Conservation (phyloP, 495 filamentous ascomycete genomes). For the Pseudevernia furfuracea region DNA sequence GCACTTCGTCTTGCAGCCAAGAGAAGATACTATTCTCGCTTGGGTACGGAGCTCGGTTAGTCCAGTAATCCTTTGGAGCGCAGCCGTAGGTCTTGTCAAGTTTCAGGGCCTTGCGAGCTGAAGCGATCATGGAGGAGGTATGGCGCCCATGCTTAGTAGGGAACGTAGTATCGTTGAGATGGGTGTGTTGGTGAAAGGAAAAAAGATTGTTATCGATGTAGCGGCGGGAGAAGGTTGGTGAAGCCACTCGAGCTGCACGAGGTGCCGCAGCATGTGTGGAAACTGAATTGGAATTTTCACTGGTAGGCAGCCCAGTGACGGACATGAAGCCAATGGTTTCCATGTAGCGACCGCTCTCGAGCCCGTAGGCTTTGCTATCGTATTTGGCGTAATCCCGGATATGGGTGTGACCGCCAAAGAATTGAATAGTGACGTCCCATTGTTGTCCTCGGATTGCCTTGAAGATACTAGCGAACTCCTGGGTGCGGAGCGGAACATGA, state of each 20-base stretch:
- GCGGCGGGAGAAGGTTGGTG: slow-evolving; percentile 57
- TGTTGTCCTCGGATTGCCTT: slow-evolving; percentile 68
- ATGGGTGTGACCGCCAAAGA: slow-evolving; percentile 89
- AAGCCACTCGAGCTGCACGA: slow-evolving; percentile 26
- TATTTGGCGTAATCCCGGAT: slow-evolving; percentile 78
- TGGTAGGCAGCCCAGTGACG: slow-evolving; percentile 57
- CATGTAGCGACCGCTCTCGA: slow-evolving; percentile 92
- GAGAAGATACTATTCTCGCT: slow-evolving; percentile 64
- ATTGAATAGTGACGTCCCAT: slow-evolving; percentile 78
- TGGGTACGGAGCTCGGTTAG: slow-evolving; percentile 67
- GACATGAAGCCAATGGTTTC: slow-evolving; percentile 97
- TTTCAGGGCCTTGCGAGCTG: slow-evolving; percentile 58
- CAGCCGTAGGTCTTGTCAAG: slow-evolving; percentile 75
- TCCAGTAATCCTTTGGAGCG: slow-evolving; percentile 72
- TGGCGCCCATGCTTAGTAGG: slow-evolving; percentile 69
- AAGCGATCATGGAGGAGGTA: slow-evolving; percentile 61
- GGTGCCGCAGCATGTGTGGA: slow-evolving; percentile 24
- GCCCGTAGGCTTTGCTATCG: slow-evolving; percentile 69
- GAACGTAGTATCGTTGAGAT: slow-evolving; percentile 61
- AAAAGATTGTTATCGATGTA: slow-evolving; percentile 95
- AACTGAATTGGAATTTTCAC: slow-evolving; percentile 24
- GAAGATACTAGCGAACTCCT: slow-evolving; percentile 71
- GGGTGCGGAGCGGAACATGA: slow-evolving; percentile 73
- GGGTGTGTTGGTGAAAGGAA: slow-evolving; percentile 76
- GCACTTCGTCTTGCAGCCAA: slow-evolving; percentile 66